Evolutionary conservation across 1,284 basidiomycete genomes (phyloP).

Genomic region (Bjerkandera adusta): DNA sequence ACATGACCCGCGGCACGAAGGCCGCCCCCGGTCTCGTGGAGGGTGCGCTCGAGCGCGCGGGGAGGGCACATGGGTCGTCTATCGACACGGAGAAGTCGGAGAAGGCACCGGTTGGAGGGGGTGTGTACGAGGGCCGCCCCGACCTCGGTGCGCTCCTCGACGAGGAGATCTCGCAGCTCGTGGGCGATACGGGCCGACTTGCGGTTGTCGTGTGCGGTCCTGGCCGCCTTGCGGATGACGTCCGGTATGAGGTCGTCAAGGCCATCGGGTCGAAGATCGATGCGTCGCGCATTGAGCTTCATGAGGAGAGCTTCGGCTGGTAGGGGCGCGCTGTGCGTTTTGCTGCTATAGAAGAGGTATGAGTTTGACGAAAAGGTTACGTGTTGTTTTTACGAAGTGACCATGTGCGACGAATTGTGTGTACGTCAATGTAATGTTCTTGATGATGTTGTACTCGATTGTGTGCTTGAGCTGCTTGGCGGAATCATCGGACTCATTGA

Average conservation of each 20-base stretch:
- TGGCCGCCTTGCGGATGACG: background rate
- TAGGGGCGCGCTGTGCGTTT: too few relatives aligned
- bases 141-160: background rate
- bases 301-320: conserved; percentile 1
- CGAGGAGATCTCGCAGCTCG: background rate
- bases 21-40: background rate
- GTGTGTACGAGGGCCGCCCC: background rate
- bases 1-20: background rate
- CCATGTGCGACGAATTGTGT: too few relatives aligned
- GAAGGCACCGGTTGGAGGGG: background rate
- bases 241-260: background rate
- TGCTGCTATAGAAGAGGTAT: too few relatives aligned
- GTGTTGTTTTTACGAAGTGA: too few relatives aligned
- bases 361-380: too few relatives aligned
- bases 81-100: background rate
- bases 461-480: too few relatives aligned
- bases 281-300: background rate
- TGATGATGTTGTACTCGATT: too few relatives aligned
- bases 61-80: too few relatives aligned
- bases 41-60: background rate
- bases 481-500: too few relatives aligned
- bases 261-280: conserved; percentile 1
- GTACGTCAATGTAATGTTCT: too few relatives aligned
- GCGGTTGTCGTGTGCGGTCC: background rate
- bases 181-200: background rate